Evolutionary conservation across 2,329 filamentous ascomycete genomes (phyloP), one percentile per base, ranked within the genome.

Genomic region (Fusarium sororula): DNA sequence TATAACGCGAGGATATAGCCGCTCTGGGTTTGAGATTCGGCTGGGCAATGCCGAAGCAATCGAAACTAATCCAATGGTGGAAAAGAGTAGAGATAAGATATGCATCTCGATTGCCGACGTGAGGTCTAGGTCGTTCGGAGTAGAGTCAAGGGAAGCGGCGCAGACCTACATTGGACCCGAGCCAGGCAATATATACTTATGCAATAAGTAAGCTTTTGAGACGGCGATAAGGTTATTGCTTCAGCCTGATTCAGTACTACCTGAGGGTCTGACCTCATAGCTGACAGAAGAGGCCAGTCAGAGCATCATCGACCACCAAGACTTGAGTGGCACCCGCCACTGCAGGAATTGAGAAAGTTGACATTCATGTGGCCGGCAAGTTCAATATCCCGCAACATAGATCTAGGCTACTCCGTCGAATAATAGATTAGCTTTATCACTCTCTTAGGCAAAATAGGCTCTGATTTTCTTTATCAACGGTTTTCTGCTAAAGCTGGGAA

Each of bases 361-460:
- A 37, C n/a, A 32, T 20, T 28, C 17, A 45, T 26, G 24, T 14
- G 20, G 20, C 14, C 4, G 11, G 20, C 12, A 7, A 41, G 13
- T 22, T 22, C 20, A 41, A 41, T 13, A 22, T 41, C 4, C 20
- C 38, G 38, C 17, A 7, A 22, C 18, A 22, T 30, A 17, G 12
- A 22, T 47, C 18, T 10, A 10, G 22, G 44, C 44, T 20, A 47
- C 26, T 28, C 26, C 5, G 24, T 18, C 6, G 9, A 45, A 45
- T 9, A 45, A 24, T 8, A 45, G 0, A 45, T 9, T 20, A 45
- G n/a, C 5, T 0, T 45, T 45, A 3, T 13, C 11, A 5, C 11
- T 6, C 11, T 26, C 15, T 26, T 13, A 9, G 42, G 11, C 17
- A 26, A 6, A 37, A 18, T 18, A 17, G 3, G 35, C 35, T 37